Evolutionary conservation across 2,329 filamentous ascomycete species (phyloP).

Genomic region (Paecilomyces fulvus): DNA sequence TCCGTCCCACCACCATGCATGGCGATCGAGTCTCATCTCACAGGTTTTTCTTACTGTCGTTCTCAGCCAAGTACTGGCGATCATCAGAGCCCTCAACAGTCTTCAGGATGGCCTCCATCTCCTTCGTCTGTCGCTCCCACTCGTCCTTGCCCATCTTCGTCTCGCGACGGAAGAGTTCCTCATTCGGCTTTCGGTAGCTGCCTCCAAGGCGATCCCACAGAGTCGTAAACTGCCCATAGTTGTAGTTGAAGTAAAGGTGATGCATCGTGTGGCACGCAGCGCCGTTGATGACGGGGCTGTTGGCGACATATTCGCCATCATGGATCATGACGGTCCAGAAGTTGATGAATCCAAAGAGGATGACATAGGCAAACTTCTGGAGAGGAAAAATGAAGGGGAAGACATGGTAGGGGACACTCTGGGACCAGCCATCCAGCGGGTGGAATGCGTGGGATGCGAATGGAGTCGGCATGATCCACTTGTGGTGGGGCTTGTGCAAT

Average conservation of each 20-base stretch:
- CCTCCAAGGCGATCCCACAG: constrained; percentile 82
- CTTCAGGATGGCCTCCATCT: constrained; percentile 67
- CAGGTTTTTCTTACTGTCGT: constrained; percentile 28
- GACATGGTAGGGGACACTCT: constrained; percentile 84
- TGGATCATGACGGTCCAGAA: constrained; percentile 96
- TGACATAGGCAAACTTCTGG: constrained; percentile 81
- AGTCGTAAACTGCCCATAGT: constrained; percentile 92
- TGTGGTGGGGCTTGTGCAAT: constrained; percentile 96
- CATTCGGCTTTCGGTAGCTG: constrained; percentile 78
- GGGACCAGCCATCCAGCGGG: constrained; percentile 80
- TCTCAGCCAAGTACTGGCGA: constrained; percentile 30
- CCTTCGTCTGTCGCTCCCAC: constrained; percentile 68
- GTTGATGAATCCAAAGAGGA: constrained; percentile 85
- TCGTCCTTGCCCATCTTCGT: constrained; percentile 74
- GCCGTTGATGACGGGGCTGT: constrained; percentile 87
- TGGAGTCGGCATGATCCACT: constrained; percentile 98
- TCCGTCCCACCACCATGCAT: not conserved
- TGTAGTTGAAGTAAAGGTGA: constrained; percentile 80
- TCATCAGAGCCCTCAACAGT: constrained; percentile 58
- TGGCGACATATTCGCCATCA: constrained; percentile 87
- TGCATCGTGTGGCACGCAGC: constrained; percentile 92
- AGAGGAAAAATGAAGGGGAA: constrained; percentile 90
- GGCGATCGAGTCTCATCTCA: constrained; percentile 11
- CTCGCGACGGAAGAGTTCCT: constrained; percentile 74
- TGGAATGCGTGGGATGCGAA: constrained; percentile 93